Percentiles rank a stretch among this genome's conserved stretches.
These are phyloP conservation scores for Backusella tarrabulga DNA, from an alignment of 192 early-diverging fungal genomes.

Conservation along the genomic window DNA sequence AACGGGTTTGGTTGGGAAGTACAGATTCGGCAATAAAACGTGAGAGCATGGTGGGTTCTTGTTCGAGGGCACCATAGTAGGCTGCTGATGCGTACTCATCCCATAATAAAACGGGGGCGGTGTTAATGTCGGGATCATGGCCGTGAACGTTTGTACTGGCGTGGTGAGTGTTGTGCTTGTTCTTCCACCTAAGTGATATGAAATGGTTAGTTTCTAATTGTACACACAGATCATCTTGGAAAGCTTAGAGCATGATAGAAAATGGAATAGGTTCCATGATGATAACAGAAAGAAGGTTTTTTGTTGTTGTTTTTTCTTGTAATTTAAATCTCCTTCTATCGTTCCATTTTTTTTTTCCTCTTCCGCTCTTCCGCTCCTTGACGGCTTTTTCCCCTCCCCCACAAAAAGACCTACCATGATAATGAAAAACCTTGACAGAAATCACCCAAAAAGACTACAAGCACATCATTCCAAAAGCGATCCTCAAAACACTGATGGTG, in stretches of 20 bases:
- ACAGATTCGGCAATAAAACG: slow-evolving; percentile 60
- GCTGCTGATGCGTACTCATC: slow-evolving; percentile 57
- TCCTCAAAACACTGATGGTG: slow-evolving; percentile 81
- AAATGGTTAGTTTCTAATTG: not conserved
- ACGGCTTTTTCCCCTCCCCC: not conserved
- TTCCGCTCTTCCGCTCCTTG: not conserved
- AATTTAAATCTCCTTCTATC: not conserved
- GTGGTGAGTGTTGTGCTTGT: slow-evolving; percentile 90
- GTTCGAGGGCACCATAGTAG: slow-evolving; percentile 44
- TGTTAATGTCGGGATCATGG: slow-evolving; percentile 84
- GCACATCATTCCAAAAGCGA: slow-evolving; percentile 58
- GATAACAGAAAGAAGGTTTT: not conserved
- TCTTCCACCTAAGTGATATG: slow-evolving; percentile 64
- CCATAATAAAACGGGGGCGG: slow-evolving; percentile 80
- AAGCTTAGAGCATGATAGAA: not conserved
- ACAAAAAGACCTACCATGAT: slow-evolving; percentile 48
- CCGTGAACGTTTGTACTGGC: slow-evolving; percentile 75
- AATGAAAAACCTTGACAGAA: slow-evolving; percentile 78
- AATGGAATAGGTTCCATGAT: not conserved
- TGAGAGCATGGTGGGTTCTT: slow-evolving; percentile 47
- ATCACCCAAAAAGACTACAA: slow-evolving; percentile 71
- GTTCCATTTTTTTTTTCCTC: not conserved
- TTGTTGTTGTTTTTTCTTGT: not conserved
- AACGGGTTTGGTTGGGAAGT: slow-evolving; percentile 48
- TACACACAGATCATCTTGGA: not conserved